These are phyloP conservation scores for Iris pallida DNA, from an alignment of 116 monocot species.

Conservation along the genomic window DNA sequence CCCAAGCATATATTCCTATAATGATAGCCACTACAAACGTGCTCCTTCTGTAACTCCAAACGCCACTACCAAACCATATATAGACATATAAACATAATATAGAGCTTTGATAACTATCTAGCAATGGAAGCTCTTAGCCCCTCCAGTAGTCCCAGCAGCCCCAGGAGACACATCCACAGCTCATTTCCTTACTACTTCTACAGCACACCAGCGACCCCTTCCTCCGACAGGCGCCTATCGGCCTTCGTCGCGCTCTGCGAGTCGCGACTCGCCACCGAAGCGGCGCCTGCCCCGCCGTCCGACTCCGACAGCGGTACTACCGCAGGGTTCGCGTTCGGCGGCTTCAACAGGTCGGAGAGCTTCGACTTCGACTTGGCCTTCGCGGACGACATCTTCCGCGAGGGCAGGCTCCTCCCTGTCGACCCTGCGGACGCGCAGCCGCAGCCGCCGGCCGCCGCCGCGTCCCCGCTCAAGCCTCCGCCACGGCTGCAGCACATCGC, in stretches of 20 bases:
- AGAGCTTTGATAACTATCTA: no score
- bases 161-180: constrained; percentile 12
- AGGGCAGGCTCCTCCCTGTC: neutral
- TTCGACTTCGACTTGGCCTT: neutral
- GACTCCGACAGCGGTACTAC: neutral
- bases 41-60: no score
- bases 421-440: no score
- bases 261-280: constrained; percentile 1
- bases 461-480: neutral
- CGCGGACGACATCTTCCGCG: neutral
- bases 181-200: constrained; percentile 13
- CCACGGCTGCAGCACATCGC: neutral
- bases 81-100: no score
- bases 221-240: neutral
- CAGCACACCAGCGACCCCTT: constrained; percentile 1
- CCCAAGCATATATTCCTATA: no score
- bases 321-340: neutral
- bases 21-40: no score
- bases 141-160: neutral
- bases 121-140: no score
- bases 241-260: constrained; percentile 3
- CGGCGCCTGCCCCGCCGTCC: neutral
- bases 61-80: no score
- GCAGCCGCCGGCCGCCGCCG: no score
- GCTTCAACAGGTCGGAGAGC: neutral